phyloP scores from a whole-genome alignment of 331 rosid genomes.

The Telfairia occidentalis region DNA sequence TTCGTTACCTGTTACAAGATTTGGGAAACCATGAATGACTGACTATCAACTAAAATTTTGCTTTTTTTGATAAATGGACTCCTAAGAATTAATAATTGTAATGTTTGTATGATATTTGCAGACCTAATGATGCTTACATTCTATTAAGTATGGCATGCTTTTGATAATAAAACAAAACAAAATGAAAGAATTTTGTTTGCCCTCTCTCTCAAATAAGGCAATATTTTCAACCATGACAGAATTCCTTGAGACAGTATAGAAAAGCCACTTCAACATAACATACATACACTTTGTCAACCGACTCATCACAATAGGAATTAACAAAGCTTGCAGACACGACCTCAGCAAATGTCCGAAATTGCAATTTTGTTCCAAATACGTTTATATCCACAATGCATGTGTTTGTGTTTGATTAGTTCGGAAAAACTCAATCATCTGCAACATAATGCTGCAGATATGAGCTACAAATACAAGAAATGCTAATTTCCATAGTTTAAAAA shows the following conservation, averaged over 20 bases:
- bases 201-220: too few species aligned
- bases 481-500: too few species aligned
- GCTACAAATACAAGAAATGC: too few species aligned
- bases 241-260: neutral
- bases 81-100: neutral
- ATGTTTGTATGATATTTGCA: neutral
- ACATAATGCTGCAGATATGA: neutral
- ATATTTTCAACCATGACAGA: neutral
- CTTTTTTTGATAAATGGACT: too few species aligned
- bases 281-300: neutral
- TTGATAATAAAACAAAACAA: neutral
- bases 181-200: neutral
- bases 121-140: neutral
- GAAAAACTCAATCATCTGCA: neutral
- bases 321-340: neutral
- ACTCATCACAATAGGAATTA: neutral
- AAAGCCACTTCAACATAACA: neutral
- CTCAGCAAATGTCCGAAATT: neutral
- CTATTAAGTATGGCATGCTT: neutral
- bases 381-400: neutral
- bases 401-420: neutral
- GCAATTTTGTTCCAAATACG: neutral
- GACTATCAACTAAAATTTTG: too few species aligned
- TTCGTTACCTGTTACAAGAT: conserved; percentile 35
- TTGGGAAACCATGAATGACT: neutral